These are phyloP conservation scores for Acer saccharum DNA, from an alignment of 345 rosid genomes.

Conservation along the genomic window DNA sequence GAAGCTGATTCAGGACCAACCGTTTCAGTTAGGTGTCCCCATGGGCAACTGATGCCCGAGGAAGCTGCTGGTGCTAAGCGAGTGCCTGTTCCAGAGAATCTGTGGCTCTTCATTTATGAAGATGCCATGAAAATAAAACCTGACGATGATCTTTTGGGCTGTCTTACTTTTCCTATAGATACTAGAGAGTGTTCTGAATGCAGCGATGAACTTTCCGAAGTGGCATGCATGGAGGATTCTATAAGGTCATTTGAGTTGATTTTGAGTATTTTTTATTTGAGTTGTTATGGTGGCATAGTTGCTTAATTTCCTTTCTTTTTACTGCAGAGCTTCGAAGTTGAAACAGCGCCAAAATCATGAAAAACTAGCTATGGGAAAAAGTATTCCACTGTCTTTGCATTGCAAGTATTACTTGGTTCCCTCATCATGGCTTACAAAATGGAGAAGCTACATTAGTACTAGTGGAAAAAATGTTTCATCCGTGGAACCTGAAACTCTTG, in stretches of 20 bases:
- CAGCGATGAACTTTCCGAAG: constrained; percentile 79
- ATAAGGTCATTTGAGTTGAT: constrained; percentile 57
- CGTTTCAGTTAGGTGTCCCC: constrained; percentile 68
- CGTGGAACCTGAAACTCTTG: constrained; percentile 70
- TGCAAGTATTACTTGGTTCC: constrained; percentile 78
- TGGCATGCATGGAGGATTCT: constrained; percentile 83
- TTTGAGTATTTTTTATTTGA: constrained; percentile 17
- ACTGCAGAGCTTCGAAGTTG: constrained; percentile 72
- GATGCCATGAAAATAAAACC: constrained; percentile 69
- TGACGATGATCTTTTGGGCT: constrained; percentile 65
- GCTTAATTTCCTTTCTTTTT: constrained; percentile 35
- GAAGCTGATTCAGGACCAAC: constrained; percentile 95
- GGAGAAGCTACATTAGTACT: constrained; percentile 80
- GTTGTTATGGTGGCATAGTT: constrained; percentile 13
- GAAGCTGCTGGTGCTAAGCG: constrained; percentile 91
- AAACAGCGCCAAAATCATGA: constrained; percentile 91
- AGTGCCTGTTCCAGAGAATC: constrained; percentile 73
- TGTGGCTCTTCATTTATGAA: constrained; percentile 85
- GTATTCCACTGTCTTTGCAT: constrained; percentile 51
- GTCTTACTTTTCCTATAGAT: constrained; percentile 58
- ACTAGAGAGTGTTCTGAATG: constrained; percentile 71
- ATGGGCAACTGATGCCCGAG: constrained; percentile 84
- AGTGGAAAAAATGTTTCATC: constrained; percentile 66
- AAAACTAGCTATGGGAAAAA: constrained; percentile 73
- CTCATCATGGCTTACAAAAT: constrained; percentile 73